Percentiles rank a stretch among this genome's conserved stretches.
Evolutionary conservation across 1,284 basidiomycete species (phyloP).

Genomic region (Microbotryum violaceum): DNA sequence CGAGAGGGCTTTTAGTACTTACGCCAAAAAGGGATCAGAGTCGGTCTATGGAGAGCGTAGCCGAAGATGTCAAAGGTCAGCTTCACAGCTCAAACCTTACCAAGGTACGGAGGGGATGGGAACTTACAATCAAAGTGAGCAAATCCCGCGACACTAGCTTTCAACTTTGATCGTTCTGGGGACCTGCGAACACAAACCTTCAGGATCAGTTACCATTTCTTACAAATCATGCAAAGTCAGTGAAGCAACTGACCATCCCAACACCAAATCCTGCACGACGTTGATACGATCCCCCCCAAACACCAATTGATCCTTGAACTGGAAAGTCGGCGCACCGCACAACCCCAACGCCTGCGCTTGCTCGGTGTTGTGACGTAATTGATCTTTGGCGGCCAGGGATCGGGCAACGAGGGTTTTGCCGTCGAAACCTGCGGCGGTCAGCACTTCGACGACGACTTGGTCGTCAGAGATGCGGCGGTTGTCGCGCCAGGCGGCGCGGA

Average conservation of each 20-base stretch:
- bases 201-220: too few relatives aligned
- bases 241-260: slow-evolving; percentile 2
- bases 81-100: background rate
- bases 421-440: slow-evolving; percentile 6
- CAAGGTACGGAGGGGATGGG: too few relatives aligned
- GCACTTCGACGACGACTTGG: slow-evolving; percentile 4
- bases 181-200: too few relatives aligned
- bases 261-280: slow-evolving; percentile 7
- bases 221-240: too few relatives aligned
- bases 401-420: background rate
- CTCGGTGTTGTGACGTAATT: slow-evolving; percentile 7
- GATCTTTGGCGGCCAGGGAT: background rate
- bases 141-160: too few relatives aligned
- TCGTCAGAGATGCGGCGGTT: slow-evolving; percentile 10
- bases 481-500: slow-evolving; percentile 9
- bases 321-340: slow-evolving; percentile 13
- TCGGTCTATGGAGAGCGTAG: background rate
- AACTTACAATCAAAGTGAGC: too few relatives aligned
- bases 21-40: background rate
- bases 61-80: background rate
- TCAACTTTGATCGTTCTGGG: too few relatives aligned
- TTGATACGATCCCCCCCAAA: slow-evolving; percentile 9
- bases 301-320: slow-evolving; percentile 1
- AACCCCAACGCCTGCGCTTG: slow-evolving; percentile 5
- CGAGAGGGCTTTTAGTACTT: too few relatives aligned